These are phyloP conservation scores for Mycena sanguinolenta DNA, from an alignment of 768 basidiomycete species.

Conservation along the genomic window DNA sequence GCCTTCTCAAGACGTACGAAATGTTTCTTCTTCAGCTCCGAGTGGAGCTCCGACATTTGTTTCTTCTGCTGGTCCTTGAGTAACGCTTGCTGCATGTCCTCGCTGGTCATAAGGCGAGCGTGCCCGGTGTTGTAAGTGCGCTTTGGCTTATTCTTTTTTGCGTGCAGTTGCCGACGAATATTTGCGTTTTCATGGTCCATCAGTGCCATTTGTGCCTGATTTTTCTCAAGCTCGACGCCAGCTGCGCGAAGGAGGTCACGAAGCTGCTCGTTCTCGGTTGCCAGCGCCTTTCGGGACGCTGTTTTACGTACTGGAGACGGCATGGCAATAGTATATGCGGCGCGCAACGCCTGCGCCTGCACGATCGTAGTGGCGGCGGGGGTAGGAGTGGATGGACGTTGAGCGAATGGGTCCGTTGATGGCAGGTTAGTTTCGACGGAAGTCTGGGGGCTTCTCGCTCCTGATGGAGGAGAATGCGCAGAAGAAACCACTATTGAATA, in stretches of 20 bases:
- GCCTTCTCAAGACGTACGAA: not conserved
- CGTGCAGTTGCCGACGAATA: not conserved
- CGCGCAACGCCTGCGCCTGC: too few relatives aligned
- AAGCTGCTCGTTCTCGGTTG: conserved; percentile 5
- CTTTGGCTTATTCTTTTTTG: too few relatives aligned
- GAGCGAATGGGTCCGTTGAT: too few relatives aligned
- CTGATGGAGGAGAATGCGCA: too few relatives aligned
- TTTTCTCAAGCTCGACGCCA: conserved; percentile 16
- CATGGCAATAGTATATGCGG: conserved; percentile 2
- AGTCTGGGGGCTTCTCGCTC: too few relatives aligned
- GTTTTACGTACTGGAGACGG: conserved; percentile 1
- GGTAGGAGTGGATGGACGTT: too few relatives aligned
- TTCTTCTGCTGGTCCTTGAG: not conserved
- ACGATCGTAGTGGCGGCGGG: too few relatives aligned
- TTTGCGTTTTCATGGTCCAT: conserved; percentile 6
- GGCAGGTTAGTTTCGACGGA: too few relatives aligned
- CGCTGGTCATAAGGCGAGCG: not conserved
- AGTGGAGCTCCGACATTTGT: not conserved
- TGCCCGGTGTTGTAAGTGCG: conserved; percentile 2
- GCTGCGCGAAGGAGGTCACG: not conserved
- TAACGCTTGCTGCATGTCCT: not conserved
- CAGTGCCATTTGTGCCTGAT: not conserved
- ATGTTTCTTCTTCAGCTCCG: not conserved
- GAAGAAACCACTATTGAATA: too few relatives aligned
- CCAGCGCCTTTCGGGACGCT: conserved; percentile 13